phyloP scores from a whole-genome alignment of 306 rosid genomes.

The Rosa chinensis region DNA sequence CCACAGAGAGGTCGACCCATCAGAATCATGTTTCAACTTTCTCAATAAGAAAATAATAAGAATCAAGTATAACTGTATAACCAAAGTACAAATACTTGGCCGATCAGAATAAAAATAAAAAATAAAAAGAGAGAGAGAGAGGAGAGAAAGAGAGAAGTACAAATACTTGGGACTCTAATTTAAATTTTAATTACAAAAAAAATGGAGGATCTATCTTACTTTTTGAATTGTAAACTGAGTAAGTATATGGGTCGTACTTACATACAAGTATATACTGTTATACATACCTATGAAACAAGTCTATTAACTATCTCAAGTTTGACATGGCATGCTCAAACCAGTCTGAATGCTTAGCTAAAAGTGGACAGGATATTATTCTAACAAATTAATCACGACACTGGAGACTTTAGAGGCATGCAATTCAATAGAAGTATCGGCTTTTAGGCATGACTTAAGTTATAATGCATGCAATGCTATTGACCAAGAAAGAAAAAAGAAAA shows the following conservation, averaged over 20 bases:
- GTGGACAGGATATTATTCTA: neutral
- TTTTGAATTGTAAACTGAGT: neutral
- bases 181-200: neutral
- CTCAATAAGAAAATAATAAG: neutral
- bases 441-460: neutral
- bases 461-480: neutral
- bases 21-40: neutral
- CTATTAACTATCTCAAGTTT: neutral
- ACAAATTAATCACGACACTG: conserved; percentile 4
- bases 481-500: neutral
- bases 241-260: neutral
- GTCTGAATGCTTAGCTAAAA: neutral
- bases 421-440: neutral
- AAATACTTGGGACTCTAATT: neutral
- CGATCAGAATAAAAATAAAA: neutral
- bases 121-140: too few species aligned
- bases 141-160: neutral
- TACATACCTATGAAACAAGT: neutral
- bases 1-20: neutral
- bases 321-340: neutral
- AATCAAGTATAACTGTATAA: neutral
- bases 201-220: neutral
- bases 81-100: neutral
- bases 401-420: conserved; percentile 1
- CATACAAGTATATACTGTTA: neutral